A percentile compares a stretch with the other conserved stretches of the same genome.
phyloP scores from a whole-genome alignment of 2,329 filamentous ascomycete species.

The Raffaelea albimanens region DNA sequence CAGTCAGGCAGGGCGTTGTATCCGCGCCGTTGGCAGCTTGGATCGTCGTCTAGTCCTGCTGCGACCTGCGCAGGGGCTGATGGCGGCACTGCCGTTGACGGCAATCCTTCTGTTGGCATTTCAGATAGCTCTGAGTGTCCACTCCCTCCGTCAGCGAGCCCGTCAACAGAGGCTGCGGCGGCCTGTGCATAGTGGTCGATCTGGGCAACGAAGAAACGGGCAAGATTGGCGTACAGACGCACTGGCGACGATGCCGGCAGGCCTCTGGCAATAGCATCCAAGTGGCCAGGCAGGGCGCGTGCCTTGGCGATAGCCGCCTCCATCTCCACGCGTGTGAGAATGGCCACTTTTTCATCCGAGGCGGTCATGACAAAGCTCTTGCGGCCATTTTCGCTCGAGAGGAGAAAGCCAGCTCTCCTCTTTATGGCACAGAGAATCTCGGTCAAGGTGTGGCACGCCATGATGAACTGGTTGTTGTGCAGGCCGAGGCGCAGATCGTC shows the following conservation, averaged over 20 bases:
- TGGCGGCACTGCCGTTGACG: too few relatives aligned
- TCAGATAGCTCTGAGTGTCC: too few relatives aligned
- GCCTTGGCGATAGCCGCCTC: conserved; percentile 8
- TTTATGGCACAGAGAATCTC: conserved; percentile 11
- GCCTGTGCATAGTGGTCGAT: conserved; percentile 6
- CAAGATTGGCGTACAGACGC: conserved; percentile 11
- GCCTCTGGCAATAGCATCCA: conserved; percentile 10
- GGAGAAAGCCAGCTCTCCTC: too few relatives aligned
- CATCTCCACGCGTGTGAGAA: conserved; percentile 10
- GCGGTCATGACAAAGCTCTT: too few relatives aligned
- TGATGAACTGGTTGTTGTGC: conserved; percentile 19
- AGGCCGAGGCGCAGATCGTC: conserved; percentile 13
- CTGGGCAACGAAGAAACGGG: conserved; percentile 11
- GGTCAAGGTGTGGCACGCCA: conserved; percentile 16
- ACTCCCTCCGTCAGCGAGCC: too few relatives aligned
- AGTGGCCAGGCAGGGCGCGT: conserved; percentile 10
- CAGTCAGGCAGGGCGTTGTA: conserved; percentile 8
- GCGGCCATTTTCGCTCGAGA: too few relatives aligned
- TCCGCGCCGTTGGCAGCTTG: too few relatives aligned
- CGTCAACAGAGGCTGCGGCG: too few relatives aligned
- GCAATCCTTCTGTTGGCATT: too few relatives aligned
- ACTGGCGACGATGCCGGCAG: conserved; percentile 11
- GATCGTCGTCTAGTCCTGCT: too few relatives aligned
- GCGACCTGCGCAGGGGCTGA: too few relatives aligned
- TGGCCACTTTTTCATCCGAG: too few relatives aligned